Evolutionary conservation across 2,329 filamentous ascomycete genomes (phyloP).

Genomic region (Colletotrichum zoysiae): DNA sequence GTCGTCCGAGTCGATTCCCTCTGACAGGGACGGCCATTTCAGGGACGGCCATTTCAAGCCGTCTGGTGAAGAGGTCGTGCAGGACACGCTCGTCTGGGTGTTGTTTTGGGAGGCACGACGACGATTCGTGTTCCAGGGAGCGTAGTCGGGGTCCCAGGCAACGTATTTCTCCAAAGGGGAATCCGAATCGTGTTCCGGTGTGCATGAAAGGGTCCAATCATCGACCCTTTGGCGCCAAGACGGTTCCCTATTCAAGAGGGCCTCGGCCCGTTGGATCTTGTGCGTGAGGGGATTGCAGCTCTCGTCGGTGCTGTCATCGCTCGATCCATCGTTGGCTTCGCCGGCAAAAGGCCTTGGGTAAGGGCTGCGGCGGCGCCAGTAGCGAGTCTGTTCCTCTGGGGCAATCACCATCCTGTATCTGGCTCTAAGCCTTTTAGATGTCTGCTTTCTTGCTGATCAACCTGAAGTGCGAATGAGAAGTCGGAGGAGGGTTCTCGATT

Average conservation of each 20-base stretch:
- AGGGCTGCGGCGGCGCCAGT: conserved; percentile 20
- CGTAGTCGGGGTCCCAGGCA: not conserved
- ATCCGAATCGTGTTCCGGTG: too few species aligned
- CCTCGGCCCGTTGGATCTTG: too few species aligned
- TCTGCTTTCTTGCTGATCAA: not conserved
- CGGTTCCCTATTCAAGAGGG: too few species aligned
- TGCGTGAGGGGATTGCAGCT: too few species aligned
- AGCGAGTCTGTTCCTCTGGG: conserved; percentile 6
- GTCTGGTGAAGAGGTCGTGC: not conserved
- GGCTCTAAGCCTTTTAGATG: not conserved
- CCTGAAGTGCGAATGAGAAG: not conserved
- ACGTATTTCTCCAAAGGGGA: not conserved
- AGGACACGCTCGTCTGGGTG: not conserved
- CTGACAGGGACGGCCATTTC: too few species aligned
- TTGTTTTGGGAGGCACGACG: not conserved
- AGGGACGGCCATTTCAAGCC: too few species aligned
- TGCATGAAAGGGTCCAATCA: too few species aligned
- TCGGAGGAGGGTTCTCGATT: not conserved
- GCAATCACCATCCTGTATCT: not conserved
- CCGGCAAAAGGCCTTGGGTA: not conserved
- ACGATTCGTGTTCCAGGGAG: not conserved
- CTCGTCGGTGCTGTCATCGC: not conserved
- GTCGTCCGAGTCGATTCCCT: too few species aligned
- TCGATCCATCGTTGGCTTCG: not conserved
- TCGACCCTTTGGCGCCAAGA: not conserved